Conservation (phyloP, 2,329 filamentous ascomycete species). For the Dryadomyces quercivorus region DNA sequence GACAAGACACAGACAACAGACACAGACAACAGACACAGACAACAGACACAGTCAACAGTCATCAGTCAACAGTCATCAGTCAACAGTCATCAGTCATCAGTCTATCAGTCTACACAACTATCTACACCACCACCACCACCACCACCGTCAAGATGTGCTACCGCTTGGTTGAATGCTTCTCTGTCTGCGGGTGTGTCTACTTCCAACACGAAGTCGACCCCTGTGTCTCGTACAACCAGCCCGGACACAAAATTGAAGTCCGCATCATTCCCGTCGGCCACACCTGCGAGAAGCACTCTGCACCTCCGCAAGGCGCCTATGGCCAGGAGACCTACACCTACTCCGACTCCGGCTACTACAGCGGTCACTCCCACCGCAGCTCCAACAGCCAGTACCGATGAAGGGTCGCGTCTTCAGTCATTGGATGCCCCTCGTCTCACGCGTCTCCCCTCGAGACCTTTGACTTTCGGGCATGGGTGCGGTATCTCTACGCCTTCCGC, state of each 20-base stretch:
- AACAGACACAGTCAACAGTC: too few relatives aligned
- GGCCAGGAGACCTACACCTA: slow-evolving; percentile 29
- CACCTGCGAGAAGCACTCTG: slow-evolving; percentile 49
- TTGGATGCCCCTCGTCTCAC: slow-evolving; percentile 27
- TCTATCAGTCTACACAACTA: too few relatives aligned
- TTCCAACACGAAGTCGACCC: slow-evolving; percentile 78
- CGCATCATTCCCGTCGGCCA: slow-evolving; percentile 76
- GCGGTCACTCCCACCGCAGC: slow-evolving; percentile 32
- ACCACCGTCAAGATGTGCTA: slow-evolving; percentile 57
- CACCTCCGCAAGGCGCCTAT: slow-evolving; percentile 23
- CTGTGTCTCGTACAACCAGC: slow-evolving; percentile 62
- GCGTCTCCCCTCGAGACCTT: slow-evolving; percentile 29
- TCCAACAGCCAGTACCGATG: slow-evolving; percentile 31
- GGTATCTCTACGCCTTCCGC: slow-evolving; percentile 36
- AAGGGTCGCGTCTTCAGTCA: slow-evolving; percentile 40
- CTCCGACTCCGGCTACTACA: slow-evolving; percentile 43
- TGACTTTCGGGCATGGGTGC: slow-evolving; percentile 31
- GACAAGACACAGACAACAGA: too few relatives aligned
- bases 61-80: too few relatives aligned
- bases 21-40: too few relatives aligned
- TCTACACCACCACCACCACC: too few relatives aligned
- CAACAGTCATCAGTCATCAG: slow-evolving; percentile 2
- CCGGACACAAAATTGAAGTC: slow-evolving; percentile 59
- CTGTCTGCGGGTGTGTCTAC: slow-evolving; percentile 79
- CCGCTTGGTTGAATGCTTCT: slow-evolving; percentile 74